Evolutionary conservation across 306 rosid species (phyloP), one percentile per base, ranked within the genome.

Genomic region (Phaseolus lunatus): DNA sequence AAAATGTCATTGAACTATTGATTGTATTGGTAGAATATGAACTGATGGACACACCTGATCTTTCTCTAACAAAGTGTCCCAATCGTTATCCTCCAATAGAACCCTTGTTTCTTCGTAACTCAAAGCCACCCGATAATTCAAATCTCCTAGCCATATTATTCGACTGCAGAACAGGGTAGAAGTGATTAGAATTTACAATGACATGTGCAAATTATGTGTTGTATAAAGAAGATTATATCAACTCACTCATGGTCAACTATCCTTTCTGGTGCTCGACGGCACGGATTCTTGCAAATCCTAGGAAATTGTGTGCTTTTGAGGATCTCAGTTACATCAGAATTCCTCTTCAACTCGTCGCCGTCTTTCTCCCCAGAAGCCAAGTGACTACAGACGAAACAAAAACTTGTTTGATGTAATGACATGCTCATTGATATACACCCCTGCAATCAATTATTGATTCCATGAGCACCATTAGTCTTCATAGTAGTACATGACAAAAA

Each of bases 341-440:
- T 94, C 82, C 98, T 89, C 85, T 37, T 90, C 10, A 92, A 72
- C 85, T 92, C 98, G 63, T 94, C 97, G 0, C 98, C 98, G 57
- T 92, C 98, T 83, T 94, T 94, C 85, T 94, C 98, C 65, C 98
- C 98, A 3, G 98, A 94, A 71, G 98, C 98, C 91, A 94, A 85
- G 81, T 94, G 98, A 81, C 98, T 89, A 81, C 98, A 94, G 35
- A 92, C 89, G 78, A 94, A 89, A 86, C 98, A 94, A 78, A 92
- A 89, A 80, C 90, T 94, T 52, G 97, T 92, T 80, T 92, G 92
- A 84, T 94, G 97, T 85, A 92, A 74, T 64, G 98, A 80, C 97
- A 94, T 84, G 89, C 98, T 94, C 70, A 94, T 86, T 39, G 98
- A 88, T 89, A 90, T 90, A 59, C 98, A 94, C 78, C 98, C 98